A percentile compares a stretch with the other conserved stretches of the same genome.
Conservation (phyloP, 1,139 yeast genomes). For the Sugiyamaella neomexicana region DNA sequence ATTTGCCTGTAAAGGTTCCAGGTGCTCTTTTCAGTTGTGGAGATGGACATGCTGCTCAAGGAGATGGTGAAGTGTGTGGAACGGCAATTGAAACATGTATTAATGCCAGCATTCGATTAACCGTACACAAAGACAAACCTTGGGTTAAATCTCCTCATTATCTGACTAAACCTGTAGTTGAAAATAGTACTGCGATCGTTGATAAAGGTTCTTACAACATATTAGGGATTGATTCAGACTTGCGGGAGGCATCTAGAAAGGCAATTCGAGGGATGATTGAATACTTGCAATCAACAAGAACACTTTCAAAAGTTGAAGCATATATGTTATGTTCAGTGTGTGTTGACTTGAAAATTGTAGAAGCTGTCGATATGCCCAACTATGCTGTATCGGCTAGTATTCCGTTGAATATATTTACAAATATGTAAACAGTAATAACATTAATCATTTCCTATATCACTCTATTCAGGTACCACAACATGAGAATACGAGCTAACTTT, state of each 20-base stretch:
- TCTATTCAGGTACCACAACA: slow-evolving; percentile 8
- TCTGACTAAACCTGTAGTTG: slow-evolving; percentile 9
- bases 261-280: slow-evolving; percentile 20
- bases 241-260: slow-evolving; percentile 21
- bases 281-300: slow-evolving; percentile 16
- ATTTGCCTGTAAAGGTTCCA: slow-evolving; percentile 23
- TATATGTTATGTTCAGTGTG: slow-evolving; percentile 24
- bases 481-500: slow-evolving; percentile 52
- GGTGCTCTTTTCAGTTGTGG: slow-evolving; percentile 26
- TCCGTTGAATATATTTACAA: slow-evolving; percentile 20
- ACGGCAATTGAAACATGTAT: slow-evolving; percentile 23
- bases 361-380: slow-evolving; percentile 25
- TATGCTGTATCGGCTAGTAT: slow-evolving; percentile 22
- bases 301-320: slow-evolving; percentile 21
- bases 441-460: neutral
- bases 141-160: slow-evolving; percentile 21
- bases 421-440: neutral
- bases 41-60: slow-evolving; percentile 26
- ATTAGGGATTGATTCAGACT: slow-evolving; percentile 22
- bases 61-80: slow-evolving; percentile 26
- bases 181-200: neutral
- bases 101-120: slow-evolving; percentile 20
- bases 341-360: slow-evolving; percentile 23
- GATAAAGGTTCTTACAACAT: slow-evolving; percentile 22
- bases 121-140: slow-evolving; percentile 22